Base-by-base conservation (phyloP, 108 stramenopile species). In the Stephanodiscus minutulus region DNA sequence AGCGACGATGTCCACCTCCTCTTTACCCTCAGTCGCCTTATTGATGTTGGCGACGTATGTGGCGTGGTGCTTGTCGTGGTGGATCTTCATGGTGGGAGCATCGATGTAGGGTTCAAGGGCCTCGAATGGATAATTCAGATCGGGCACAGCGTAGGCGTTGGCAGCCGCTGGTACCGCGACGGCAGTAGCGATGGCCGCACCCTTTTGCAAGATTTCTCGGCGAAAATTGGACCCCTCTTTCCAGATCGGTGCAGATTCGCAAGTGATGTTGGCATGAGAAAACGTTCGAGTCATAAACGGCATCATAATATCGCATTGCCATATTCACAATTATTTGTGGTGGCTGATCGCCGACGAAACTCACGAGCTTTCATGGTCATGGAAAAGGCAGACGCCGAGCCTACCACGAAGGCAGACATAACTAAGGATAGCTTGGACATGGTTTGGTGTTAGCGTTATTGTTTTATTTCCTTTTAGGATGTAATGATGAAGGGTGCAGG, bases 21-120 rank as follows among this genome's bases (percentile, higher is more conserved):
- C 85, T 71, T 93, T 88, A 13, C 91, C 95, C 72, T 96, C 92
- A 28, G 79, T 88, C 53, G 92, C 92, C 79, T 88, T 89, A 83
- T 87, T 90, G 60, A 89, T 81, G 76, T 87, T 86, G 72, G 88
- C 88, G 72, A 91, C 87, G 68, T 92, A 95, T n/a, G 92, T 96
- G 33, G 81, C 89, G 68, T 96, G 95, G 71, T 96, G 95, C 82
- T 93, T 98, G 72, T 93, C 92, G 84, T 98, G 96, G 67, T 98
- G 97, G 57, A 98, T 84, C 83, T 98, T 96, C 97, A 98, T 98
- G 61, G 96, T 98, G 21, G 91, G 90, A 22, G 92, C 90, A 83
- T 94, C 93, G 82, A 98, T 96, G 77, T 85, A 88, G 24, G 97
- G 97, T 76, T 97, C 97, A 46, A 98, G 84, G 43, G 94, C 97